Base-by-base conservation (phyloP, 1,139 yeast genomes). In the Candida glucosophila region DNA sequence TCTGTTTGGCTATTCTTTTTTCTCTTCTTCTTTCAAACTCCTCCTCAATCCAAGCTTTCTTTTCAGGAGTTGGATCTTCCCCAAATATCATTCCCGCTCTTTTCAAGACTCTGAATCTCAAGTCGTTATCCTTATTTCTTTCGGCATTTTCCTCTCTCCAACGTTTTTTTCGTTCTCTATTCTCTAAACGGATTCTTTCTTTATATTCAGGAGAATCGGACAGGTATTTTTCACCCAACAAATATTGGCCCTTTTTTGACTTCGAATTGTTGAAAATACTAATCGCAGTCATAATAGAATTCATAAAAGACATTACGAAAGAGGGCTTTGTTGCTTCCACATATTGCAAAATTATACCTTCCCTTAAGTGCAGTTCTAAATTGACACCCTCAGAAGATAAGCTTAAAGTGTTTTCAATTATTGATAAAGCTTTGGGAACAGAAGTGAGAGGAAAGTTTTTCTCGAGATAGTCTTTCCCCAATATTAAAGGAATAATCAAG, bases 71-170 rank as follows among this genome's bases (percentile, higher is more conserved):
- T 5, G 67, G 75, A 3, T 55, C 60, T 8, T 60, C 65, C 1
- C 95, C 94, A 53, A 74, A 86, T 36, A 79, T 55, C 12, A 55
- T 52, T 22, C 59, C 60, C 0, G 97, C 96, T 23, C 90, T 61
- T 38, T 77, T 77, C 34, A 71, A 65, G 15, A 90, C 79, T 29
- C 97, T 61, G 2, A 82, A 73, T 28, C 93, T 66, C 32, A 88
- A 56, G 47, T 88, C 97, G 40, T 82, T 80, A 47, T 85, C 95
- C 53, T 83, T 78, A 47, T 88, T 88, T 36, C 92, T 66, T 35
- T 79, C 80, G 10, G 72, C 69, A 47, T 88, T 86, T 19, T 74
- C 77, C 34, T 77, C 90, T 44, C 97, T 71, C 97, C 97, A 90
- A 39, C 75, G 73, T 55, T 86, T 78, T 55, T 90, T 90, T 20